A percentile compares a stretch with the other conserved stretches of the same genome.
These are phyloP conservation scores for Beauveria medogensis DNA, from an alignment of 2,329 filamentous ascomycete species.

Conservation along the genomic window DNA sequence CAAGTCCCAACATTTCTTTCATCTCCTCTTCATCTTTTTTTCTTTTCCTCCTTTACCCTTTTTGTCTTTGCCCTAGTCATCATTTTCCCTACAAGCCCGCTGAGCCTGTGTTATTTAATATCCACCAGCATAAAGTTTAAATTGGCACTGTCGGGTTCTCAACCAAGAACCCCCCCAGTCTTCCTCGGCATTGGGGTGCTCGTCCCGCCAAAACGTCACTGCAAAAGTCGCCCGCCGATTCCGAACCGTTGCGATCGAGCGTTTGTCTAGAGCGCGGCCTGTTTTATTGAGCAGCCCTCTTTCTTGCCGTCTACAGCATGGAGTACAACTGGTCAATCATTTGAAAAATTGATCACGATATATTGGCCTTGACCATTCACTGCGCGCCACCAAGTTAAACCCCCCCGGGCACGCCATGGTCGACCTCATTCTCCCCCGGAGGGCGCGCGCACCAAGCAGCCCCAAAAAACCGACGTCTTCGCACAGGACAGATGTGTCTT, in stretches of 20 bases:
- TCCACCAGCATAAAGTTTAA: not conserved
- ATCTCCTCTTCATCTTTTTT: not conserved
- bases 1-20: not conserved
- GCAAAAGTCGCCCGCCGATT: not conserved
- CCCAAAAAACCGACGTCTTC: not conserved
- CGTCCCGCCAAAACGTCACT: slow-evolving; percentile 6
- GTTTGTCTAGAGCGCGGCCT: not conserved
- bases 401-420: slow-evolving; percentile 1
- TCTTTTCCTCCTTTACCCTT: not conserved
- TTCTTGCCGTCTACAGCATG: not conserved
- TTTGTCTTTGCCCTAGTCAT: not conserved
- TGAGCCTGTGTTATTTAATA: too few species aligned
- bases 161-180: not conserved
- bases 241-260: not conserved
- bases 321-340: not conserved
- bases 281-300: not conserved
- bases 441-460: slow-evolving; percentile 4
- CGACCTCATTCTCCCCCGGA: slow-evolving; percentile 11
- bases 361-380: not conserved
- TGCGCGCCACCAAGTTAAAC: too few species aligned
- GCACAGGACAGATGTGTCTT: not conserved
- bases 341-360: not conserved
- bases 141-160: not conserved
- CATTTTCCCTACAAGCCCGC: too few species aligned
- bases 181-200: slow-evolving; percentile 1